These are phyloP conservation scores for Dendrobium chrysotoxum DNA, from an alignment of 106 monocot genomes.

Conservation along the genomic window DNA sequence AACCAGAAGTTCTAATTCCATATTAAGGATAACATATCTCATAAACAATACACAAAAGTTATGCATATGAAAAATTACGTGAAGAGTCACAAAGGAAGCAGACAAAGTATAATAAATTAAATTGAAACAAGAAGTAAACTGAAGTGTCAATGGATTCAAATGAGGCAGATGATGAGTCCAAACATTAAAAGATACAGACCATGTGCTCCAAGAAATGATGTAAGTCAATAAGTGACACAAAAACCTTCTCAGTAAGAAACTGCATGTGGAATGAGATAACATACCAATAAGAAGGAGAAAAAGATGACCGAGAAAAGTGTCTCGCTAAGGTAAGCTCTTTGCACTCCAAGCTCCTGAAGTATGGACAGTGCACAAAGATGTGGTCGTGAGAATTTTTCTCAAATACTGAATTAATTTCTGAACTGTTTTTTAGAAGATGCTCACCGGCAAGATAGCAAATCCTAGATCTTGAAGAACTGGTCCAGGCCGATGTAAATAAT, in stretches of 20 bases:
- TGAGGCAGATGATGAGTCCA: too few species aligned
- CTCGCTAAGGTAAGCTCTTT: slow-evolving; percentile 45
- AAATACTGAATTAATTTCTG: background rate
- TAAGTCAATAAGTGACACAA: background rate
- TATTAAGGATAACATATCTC: too few species aligned
- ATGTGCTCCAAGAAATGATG: background rate
- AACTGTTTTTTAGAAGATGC: background rate
- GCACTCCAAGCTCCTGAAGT: slow-evolving; percentile 33
- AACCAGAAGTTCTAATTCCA: too few species aligned
- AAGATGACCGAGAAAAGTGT: slow-evolving; percentile 40
- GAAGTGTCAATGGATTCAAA: too few species aligned
- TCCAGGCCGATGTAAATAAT: slow-evolving; percentile 73
- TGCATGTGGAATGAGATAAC: background rate
- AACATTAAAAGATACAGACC: background rate
- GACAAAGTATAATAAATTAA: too few species aligned
- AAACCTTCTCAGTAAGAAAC: background rate
- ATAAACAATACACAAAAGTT: too few species aligned
- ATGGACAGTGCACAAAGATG: background rate
- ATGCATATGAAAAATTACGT: too few species aligned
- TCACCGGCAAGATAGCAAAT: slow-evolving; percentile 55
- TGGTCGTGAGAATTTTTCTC: background rate
- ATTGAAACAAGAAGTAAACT: too few species aligned
- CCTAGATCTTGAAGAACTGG: slow-evolving; percentile 72
- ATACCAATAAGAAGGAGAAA: slow-evolving; percentile 45
- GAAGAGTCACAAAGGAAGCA: too few species aligned